Evolutionary conservation across 75 land plant species (phyloP), one percentile per base, ranked within the genome.

Genomic region (Cupressus sempervirens): DNA sequence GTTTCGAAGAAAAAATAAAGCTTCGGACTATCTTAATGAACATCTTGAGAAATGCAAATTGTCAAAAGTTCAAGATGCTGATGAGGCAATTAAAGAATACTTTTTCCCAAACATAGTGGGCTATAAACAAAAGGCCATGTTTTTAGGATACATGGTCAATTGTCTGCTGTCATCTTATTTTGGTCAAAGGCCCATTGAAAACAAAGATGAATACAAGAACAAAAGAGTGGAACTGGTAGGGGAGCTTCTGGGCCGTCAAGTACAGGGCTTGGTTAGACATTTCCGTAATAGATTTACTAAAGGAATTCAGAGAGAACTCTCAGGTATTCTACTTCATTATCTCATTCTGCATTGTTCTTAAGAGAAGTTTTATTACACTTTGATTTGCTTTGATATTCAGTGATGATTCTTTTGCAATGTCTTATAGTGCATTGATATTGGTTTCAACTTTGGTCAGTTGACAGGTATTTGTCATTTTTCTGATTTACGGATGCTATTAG

Each of bases 151-250:
- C 79, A 97, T 97, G 99, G 91, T 93, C 16, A 90, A 91, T 72
- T 88, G 89, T 76, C 88, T 97, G 1, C 83, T 97, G 46, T 84
- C 85, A 43, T 88, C 91, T 16, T 91, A 74, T 84, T 82, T 87
- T 84, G 94, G 96, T 4, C 86, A 89, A 41, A 86, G 94, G 29
- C 89, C 88, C 43, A 89, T 88, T 82, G 93, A 95, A 23, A 93
- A 95, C 76, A 91, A 84, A 53, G 94, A 97, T 89, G 89, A 88
- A 83, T 94, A 90, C 54, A 90, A 92, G 62, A 94, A 93, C 79
- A 97, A 96, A 84, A 94, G 99, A 86, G 81, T 97, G 32, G 98
- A 96, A 4, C 68, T 94, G 84, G 90, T 96, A 77, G 96, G 95
- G 40, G 94, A 96, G 52, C 76, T 96, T 79, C 88, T 97, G 16